Conservation (phyloP, 202 grass and related monocot genomes). For the Schoenoplectus tabernaemontani region DNA sequence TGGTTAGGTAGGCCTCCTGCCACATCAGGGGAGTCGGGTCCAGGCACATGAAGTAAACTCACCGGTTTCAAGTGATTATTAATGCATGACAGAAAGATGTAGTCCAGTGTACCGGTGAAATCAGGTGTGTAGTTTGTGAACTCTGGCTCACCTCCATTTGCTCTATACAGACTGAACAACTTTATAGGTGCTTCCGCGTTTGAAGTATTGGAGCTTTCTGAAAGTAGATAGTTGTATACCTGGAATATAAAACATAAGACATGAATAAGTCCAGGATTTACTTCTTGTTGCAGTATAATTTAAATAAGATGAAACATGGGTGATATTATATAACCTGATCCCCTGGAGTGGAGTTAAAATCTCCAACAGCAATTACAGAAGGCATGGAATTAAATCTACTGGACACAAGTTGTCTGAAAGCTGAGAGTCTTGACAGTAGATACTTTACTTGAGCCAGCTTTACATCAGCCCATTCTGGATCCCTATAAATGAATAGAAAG, state of each 20-base stretch:
- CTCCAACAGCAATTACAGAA: conserved; percentile 76
- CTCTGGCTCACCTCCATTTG: conserved; percentile 68
- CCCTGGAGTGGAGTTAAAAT: conserved; percentile 86
- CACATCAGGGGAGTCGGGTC: conserved; percentile 38
- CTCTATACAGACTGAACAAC: conserved; percentile 61
- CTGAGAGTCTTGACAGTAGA: conserved; percentile 60
- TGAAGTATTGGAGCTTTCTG: conserved; percentile 18
- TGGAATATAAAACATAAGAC: conserved; percentile 23
- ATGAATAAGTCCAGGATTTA: conserved; percentile 16
- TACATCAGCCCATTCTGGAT: conserved; percentile 81
- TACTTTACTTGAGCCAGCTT: conserved; percentile 93
- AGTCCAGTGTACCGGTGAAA: conserved; percentile 87
- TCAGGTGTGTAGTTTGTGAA: conserved; percentile 88
- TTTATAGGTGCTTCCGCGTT: conserved; percentile 30
- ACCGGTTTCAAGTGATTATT: conserved; percentile 42
- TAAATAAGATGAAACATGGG: neutral
- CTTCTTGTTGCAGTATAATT: neutral
- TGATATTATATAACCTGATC: conserved; percentile 42
- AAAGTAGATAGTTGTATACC: conserved; percentile 75
- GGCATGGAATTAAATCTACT: conserved; percentile 54
- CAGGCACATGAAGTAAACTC: conserved; percentile 60
- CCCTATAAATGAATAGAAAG: conserved; percentile 39
- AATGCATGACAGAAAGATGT: conserved; percentile 44
- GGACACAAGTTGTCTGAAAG: conserved; percentile 63
- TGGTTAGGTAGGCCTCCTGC: conserved; percentile 69